Base-by-base conservation (phyloP, 192 early-diverging fungal genomes). In the Spinellus fusiger region DNA sequence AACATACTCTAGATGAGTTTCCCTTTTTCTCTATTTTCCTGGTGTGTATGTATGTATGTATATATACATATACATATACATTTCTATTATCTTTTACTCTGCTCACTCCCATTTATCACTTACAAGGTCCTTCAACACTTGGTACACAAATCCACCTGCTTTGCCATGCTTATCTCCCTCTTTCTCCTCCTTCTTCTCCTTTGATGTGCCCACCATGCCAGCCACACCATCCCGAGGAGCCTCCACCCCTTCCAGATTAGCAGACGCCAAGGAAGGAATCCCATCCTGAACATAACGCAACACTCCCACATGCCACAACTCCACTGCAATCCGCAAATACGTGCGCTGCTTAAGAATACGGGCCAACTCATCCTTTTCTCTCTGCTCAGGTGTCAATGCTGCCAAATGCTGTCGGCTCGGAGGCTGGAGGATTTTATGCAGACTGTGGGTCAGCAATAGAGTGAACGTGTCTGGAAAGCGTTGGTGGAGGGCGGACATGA, bases 401-500 rank as follows among this genome's bases (percentile, higher is more conserved):
- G 77, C 65, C 6, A 87, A 69, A n/a, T 84, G 72, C 46, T 84
- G 69, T n/a, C 82, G 62, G 1, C 62, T 72, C 1, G 86, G 81
- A 12, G 86, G 82, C 0, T 80, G 79, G 32, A 95, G 80, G 2
- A 71, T 61, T 62, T 89, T 90, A 22, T 86, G 68, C 22, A 96
- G 33, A 8, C 74, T 76, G 22, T 76, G 71, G 0, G 86, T 81
- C 47, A 98, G 73, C 47, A 85, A 69, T 3, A 76, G 70, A 0
- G 88, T 86, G 59, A 98, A 98, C 8, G 79, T 81, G 20, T 82
- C 81, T 0, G 89, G 82, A 78, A 96, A 97, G n/a, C 97, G 80
- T 59, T 89, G 84, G 68, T 99, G 94, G 16, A 98, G 66, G 3
- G 90, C 81, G 20, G 89, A 89, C 26, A 89, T 73, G 22, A 90